phyloP scores from a whole-genome alignment of 805 yeast genomes.

The Ogataea haglerorum region DNA sequence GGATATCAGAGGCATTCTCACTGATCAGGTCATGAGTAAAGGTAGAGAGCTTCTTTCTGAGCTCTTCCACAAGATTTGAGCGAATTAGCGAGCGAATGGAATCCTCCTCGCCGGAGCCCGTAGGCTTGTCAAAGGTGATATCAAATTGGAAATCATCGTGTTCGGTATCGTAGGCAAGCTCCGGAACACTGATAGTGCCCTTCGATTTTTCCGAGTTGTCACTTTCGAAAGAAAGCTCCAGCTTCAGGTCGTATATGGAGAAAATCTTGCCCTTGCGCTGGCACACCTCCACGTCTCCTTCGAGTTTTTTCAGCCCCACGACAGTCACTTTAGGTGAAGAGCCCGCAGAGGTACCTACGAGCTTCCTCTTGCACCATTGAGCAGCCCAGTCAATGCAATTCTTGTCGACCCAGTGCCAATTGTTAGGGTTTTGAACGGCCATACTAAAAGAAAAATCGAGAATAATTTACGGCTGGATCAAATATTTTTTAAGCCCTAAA shows the following conservation, averaged over 20 bases:
- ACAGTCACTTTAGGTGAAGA: slow-evolving; percentile 37
- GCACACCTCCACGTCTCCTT: slow-evolving; percentile 95
- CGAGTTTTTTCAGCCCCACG: slow-evolving; percentile 54
- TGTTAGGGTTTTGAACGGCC: slow-evolving; percentile 96
- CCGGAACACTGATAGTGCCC: slow-evolving; percentile 85
- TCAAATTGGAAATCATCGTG: slow-evolving; percentile 83
- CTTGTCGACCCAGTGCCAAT: slow-evolving; percentile 99
- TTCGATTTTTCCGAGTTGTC: slow-evolving; percentile 30
- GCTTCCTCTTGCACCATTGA: slow-evolving; percentile 62
- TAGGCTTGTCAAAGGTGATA: slow-evolving; percentile 57
- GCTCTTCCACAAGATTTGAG: slow-evolving; percentile 58
- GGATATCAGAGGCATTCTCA: slow-evolving; percentile 82
- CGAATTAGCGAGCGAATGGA: slow-evolving; percentile 47
- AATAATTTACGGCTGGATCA: slow-evolving; percentile 2
- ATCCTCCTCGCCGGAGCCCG: slow-evolving; percentile 43
- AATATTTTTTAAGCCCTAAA: not conserved
- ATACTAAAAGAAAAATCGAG: slow-evolving; percentile 36
- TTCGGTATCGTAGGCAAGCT: slow-evolving; percentile 89
- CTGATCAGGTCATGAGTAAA: slow-evolving; percentile 78
- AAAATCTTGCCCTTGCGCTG: slow-evolving; percentile 97
- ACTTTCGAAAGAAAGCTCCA: slow-evolving; percentile 61
- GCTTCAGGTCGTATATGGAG: slow-evolving; percentile 77
- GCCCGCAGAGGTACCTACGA: slow-evolving; percentile 46
- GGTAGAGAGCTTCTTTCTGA: slow-evolving; percentile 54
- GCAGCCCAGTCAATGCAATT: slow-evolving; percentile 93